Evolutionary conservation across 495 filamentous ascomycete genomes (phyloP).

Genomic region (Alectoria sarmentosa): DNA sequence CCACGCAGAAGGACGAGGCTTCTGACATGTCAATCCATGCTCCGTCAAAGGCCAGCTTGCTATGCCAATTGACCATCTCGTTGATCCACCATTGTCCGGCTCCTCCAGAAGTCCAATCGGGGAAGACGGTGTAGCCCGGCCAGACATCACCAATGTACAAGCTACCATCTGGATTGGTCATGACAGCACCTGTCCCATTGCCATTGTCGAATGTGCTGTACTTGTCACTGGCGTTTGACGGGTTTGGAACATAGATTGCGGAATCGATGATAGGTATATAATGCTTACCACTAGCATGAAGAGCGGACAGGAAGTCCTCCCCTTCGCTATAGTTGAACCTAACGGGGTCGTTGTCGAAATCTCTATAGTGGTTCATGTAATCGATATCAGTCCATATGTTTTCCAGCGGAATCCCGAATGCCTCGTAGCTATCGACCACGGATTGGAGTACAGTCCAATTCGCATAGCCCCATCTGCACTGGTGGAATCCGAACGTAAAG

Average conservation of each 20-base stretch:
- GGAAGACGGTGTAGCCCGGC: slow-evolving; percentile 60
- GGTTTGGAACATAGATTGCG: slow-evolving; percentile 72
- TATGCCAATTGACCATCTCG: slow-evolving; percentile 53
- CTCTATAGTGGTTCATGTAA: slow-evolving; percentile 51
- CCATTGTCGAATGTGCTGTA: slow-evolving; percentile 65
- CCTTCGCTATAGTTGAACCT: slow-evolving; percentile 45
- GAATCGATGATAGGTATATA: slow-evolving; percentile 83
- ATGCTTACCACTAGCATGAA: slow-evolving; percentile 64
- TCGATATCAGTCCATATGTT: slow-evolving; percentile 65
- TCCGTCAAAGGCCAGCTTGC: slow-evolving; percentile 52
- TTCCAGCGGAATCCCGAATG: slow-evolving; percentile 55
- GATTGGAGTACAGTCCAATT: slow-evolving; percentile 50
- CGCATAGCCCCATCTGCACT: slow-evolving; percentile 59
- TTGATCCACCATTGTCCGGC: slow-evolving; percentile 64
- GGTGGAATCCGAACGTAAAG: slow-evolving; percentile 55
- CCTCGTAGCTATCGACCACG: slow-evolving; percentile 51
- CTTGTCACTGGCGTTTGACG: slow-evolving; percentile 58
- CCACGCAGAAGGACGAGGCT: slow-evolving; percentile 74
- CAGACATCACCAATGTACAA: slow-evolving; percentile 59
- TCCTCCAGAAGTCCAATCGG: slow-evolving; percentile 53
- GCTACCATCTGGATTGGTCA: slow-evolving; percentile 56
- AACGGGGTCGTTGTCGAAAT: slow-evolving; percentile 51
- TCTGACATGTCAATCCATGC: slow-evolving; percentile 62
- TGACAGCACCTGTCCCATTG: slow-evolving; percentile 51
- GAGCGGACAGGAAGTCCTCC: slow-evolving; percentile 51